Base-by-base conservation (phyloP, 1,139 yeast species). In the Geotrichum fermentans region DNA sequence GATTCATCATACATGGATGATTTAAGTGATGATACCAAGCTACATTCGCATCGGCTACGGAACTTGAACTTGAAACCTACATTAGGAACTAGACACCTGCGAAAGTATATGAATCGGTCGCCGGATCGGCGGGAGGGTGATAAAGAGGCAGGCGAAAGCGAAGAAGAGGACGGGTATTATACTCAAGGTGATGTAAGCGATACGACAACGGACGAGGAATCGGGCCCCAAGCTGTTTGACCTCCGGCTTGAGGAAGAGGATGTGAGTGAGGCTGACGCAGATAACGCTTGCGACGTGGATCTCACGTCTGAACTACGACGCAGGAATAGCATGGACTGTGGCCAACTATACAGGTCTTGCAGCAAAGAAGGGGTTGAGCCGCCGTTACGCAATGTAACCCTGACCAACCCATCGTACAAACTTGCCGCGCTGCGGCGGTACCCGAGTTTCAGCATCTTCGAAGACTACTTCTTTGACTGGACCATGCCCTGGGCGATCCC, bases 361-460 rank as follows among this genome's bases (percentile, higher is more conserved):
- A n/a, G n/a, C n/a, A n/a, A n/a, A n/a, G n/a, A n/a, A n/a, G n/a
- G n/a, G n/a, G n/a, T n/a, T n/a, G n/a, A n/a, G n/a, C n/a, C n/a
- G n/a, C n/a, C n/a, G n/a, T n/a, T 13, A 3, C 24, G 3, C 16
- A 6, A 18, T 11, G 36, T 16, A 7, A 20, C 28, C 17, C 6
- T 16, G 7, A 3, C 32, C 7, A 17, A 24, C 22, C 49, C 53
- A 1, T 26, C 45, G 6, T 44, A 20, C 36, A 47, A 41, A 14
- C 16, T 51, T n/a, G 39, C 41, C 6, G 38, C 43, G 2, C 32
- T 51, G 6, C 45, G 51, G 6, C 43, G 53, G n/a, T 40, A 45
- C 24, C 51, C 44, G 24, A 47, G 51, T 20, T 47, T 39, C 21
- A 33, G 47, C 11, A 30, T 47, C 4, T n/a, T 51, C 14, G 53